Evolutionary conservation across 805 yeast genomes (phyloP).

Genomic region (Myxozyma udenii): DNA sequence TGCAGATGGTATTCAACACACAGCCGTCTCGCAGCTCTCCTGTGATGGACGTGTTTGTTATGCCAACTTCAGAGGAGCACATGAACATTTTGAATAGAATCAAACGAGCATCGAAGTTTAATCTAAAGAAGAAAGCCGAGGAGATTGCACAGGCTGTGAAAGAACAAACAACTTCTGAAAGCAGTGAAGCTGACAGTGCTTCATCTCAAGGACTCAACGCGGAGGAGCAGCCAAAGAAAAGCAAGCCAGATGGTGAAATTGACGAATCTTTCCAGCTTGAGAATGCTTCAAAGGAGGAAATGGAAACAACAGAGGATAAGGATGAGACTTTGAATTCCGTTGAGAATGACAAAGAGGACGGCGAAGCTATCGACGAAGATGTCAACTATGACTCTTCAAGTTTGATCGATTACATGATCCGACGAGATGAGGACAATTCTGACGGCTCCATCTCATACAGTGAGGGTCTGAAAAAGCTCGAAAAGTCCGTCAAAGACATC

Average conservation of each 20-base stretch:
- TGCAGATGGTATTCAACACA: conserved; percentile 22
- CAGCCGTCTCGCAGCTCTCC: conserved; percentile 19
- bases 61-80: conserved; percentile 35
- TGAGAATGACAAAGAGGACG: too few species aligned
- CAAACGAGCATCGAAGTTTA: conserved; percentile 24
- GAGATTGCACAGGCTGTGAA: conserved; percentile 3
- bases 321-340: neutral
- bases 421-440: neutral
- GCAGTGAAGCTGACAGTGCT: neutral
- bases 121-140: conserved; percentile 23
- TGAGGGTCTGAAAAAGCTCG: neutral
- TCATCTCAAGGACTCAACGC: neutral
- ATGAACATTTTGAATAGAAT: conserved; percentile 31
- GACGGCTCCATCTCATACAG: neutral
- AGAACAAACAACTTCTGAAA: neutral
- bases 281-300: neutral
- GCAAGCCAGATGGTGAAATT: neutral
- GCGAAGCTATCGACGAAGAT: neutral
- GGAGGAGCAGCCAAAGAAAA: neutral
- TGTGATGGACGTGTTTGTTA: conserved; percentile 32
- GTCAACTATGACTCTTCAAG: neutral
- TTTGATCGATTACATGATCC: neutral
- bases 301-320: neutral
- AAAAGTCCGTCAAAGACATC: neutral
- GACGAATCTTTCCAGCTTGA: neutral